phyloP scores from a whole-genome alignment of 768 basidiomycete species.

The Glaciozyma martinii region DNA sequence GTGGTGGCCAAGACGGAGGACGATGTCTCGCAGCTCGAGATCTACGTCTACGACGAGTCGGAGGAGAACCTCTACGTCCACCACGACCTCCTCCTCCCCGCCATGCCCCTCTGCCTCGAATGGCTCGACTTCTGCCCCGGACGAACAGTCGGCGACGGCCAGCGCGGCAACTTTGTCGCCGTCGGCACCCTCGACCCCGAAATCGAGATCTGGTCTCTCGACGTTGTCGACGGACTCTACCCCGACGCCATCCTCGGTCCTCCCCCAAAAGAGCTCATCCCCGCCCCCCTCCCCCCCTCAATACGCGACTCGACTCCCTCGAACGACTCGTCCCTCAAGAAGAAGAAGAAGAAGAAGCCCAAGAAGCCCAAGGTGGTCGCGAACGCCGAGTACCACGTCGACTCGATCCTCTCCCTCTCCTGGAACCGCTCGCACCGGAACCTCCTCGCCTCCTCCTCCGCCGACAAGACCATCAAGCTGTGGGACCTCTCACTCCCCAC shows the following conservation, averaged over 20 bases:
- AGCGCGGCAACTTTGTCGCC: conserved; percentile 66
- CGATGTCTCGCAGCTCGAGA: conserved; percentile 87
- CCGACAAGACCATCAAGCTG: conserved; percentile 90
- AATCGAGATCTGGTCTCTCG: conserved; percentile 97
- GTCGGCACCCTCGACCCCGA: conserved; percentile 95
- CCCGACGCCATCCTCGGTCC: conserved; percentile 85
- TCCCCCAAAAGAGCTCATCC: conserved; percentile 45
- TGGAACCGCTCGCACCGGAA: conserved; percentile 91
- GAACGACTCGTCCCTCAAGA: conserved; percentile 36
- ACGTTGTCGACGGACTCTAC: conserved; percentile 86
- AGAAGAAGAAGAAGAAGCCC: conserved; percentile 94
- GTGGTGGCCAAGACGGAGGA: conserved; percentile 92
- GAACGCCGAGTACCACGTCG: conserved; percentile 71
- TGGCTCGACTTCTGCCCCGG: conserved; percentile 91
- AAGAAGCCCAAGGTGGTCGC: conserved; percentile 50
- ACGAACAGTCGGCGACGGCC: conserved; percentile 21
- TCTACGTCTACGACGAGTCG: conserved; percentile 79
- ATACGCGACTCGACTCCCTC: conserved; percentile 12
- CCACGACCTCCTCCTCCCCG: conserved; percentile 95
- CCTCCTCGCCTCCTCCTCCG: conserved; percentile 80
- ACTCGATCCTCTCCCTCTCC: conserved; percentile 81
- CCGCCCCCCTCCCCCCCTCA: conserved; percentile 34
- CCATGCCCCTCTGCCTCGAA: conserved; percentile 95
- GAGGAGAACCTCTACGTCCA: conserved; percentile 89
- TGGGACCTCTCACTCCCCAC: conserved; percentile 80